Base-by-base conservation (phyloP, 2,329 filamentous ascomycete species). In the Fusarium lyarnte region DNA sequence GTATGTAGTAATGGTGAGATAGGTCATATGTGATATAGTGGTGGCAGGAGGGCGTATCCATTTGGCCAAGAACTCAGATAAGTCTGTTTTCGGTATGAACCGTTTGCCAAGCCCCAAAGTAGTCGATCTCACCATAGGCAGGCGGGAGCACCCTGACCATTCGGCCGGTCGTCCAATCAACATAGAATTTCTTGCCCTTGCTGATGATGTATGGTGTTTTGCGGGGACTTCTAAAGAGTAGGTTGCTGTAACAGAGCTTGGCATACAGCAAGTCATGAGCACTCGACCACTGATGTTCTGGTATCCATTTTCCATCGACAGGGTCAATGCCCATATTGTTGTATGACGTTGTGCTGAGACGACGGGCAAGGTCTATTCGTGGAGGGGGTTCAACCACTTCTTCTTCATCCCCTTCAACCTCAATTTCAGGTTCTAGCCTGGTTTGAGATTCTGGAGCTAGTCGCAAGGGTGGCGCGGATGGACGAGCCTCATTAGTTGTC, bases 191-290 rank as follows among this genome's bases (percentile, higher is more conserved):
- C 77, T 87, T 88, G 45, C 87, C 88, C 69, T 86, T 85, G 78
- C 83, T 83, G 74, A 90, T 85, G 63, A 90, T 85, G 72, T 87
- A 87, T 74, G 88, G 87, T 67, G 84, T 87, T 77, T 90, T 89
- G 58, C 88, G 82, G 29, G 88, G 88, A 65, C 85, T 87, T 63
- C 86, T 83, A 77, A 87, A 88, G 29, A 89, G 82, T 14, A 90
- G 81, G 54, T 88, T 86, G n/a, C 86, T 85, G 78, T 89, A 89
- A 79, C 88, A 90, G 14, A 89, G 82, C 78, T 87, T 88, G 57
- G 88, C 88, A 66, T 90, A 90, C 33, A 89, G 81, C 79, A 89
- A 83, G 73, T 90, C 88, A 78, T 90, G 88, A 38, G 84, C 84
- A 47, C 81, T 80, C 10, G 86, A 86, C 88, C 88, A 89, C 57